Evolutionary conservation across 345 rosid genomes (phyloP).

Genomic region (Anacardium occidentale): DNA sequence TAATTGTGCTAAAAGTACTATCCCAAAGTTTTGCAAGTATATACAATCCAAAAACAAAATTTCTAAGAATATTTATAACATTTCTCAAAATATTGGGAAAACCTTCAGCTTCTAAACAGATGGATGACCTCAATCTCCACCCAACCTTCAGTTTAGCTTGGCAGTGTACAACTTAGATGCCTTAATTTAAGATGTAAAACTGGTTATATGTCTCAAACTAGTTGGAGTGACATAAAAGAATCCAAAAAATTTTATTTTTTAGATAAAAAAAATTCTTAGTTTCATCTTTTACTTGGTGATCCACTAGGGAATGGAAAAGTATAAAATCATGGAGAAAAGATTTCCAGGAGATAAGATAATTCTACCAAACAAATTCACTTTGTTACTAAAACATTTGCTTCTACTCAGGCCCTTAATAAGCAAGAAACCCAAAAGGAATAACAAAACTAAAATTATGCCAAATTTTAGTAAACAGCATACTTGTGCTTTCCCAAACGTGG

Average conservation of each 20-base stretch:
- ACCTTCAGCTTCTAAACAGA: background rate
- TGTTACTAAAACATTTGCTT: background rate
- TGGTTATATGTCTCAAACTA: too few relatives aligned
- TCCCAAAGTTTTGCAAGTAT: background rate
- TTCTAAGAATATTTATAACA: background rate
- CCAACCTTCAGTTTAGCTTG: background rate
- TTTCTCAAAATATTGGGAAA: background rate
- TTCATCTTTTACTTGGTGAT: background rate
- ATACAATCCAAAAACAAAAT: background rate
- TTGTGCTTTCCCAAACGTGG: slow-evolving; percentile 95
- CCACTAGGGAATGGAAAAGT: background rate
- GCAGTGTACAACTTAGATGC: background rate
- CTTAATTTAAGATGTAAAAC: background rate
- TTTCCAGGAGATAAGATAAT: background rate
- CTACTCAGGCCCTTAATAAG: background rate
- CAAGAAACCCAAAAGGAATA: background rate
- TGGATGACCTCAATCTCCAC: background rate
- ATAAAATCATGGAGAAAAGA: background rate
- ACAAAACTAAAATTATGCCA: background rate
- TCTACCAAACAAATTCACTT: background rate
- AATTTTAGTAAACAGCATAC: slow-evolving; percentile 35
- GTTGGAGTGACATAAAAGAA: too few relatives aligned
- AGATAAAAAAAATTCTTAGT: background rate
- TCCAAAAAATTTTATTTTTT: too few relatives aligned
- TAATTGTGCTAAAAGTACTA: background rate